Evolutionary conservation across 2,329 filamentous ascomycete species (phyloP).

Genomic region (Aspergillaceae sp.): DNA sequence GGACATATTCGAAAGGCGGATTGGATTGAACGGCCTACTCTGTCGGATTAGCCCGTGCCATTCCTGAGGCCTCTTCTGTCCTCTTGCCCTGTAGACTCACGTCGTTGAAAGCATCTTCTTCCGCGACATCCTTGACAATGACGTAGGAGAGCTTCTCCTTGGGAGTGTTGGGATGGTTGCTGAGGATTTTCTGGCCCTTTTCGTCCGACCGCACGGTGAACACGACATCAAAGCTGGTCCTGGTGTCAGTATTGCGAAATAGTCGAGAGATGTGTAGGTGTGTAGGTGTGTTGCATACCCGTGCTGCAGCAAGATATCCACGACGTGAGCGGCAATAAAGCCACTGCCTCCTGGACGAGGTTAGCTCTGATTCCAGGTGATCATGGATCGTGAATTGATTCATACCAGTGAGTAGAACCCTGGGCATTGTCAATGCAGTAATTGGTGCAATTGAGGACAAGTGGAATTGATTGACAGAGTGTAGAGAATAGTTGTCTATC

Average conservation of each 20-base stretch:
- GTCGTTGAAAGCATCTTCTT: constrained; percentile 60
- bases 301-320: constrained; percentile 49
- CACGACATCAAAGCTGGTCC: constrained; percentile 50
- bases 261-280: neutral
- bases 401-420: constrained; percentile 33
- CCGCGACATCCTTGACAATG: constrained; percentile 65
- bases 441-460: neutral
- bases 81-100: constrained; percentile 17
- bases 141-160: constrained; percentile 54
- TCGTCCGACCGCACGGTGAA: constrained; percentile 54
- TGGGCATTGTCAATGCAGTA: constrained; percentile 25
- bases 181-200: constrained; percentile 54
- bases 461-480: neutral
- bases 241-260: constrained; percentile 2
- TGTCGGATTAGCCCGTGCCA: no score
- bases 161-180: constrained; percentile 42
- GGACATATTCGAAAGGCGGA: constrained; percentile 61
- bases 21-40: constrained; percentile 47
- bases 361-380: constrained; percentile 5
- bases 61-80: no score
- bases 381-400: no score
- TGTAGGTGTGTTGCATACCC: constrained; percentile 27
- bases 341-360: constrained; percentile 46
- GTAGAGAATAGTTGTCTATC: neutral
- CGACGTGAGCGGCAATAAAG: constrained; percentile 58